A percentile compares a stretch with the other conserved stretches of the same genome.
These are phyloP conservation scores for Fusarium sp. DNA, from an alignment of 2,329 filamentous ascomycete species.

Conservation along the genomic window DNA sequence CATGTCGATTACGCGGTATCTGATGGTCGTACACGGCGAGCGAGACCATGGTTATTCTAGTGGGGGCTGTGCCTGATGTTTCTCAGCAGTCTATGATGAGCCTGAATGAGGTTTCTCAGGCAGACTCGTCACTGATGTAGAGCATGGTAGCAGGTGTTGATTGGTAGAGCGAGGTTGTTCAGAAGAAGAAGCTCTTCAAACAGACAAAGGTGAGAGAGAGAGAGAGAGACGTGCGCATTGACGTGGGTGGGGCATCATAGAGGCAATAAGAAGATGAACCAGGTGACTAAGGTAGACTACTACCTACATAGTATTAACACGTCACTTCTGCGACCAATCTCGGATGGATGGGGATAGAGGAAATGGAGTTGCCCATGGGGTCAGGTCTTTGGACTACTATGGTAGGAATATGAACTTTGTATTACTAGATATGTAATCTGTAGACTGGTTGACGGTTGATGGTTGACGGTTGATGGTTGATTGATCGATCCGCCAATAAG, in stretches of 20 bases:
- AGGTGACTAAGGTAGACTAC: not conserved
- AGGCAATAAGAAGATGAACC: constrained; percentile 3
- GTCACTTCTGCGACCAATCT: constrained; percentile 8
- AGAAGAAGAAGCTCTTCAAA: not conserved
- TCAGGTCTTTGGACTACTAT: too few relatives aligned
- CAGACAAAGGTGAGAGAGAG: not conserved
- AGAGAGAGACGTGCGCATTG: not conserved
- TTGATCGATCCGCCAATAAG: constrained; percentile 13
- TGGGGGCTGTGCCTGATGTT: not conserved
- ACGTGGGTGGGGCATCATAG: constrained; percentile 18
- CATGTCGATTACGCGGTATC: constrained; percentile 28
- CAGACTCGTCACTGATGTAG: not conserved
- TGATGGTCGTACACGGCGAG: constrained; percentile 21
- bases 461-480: too few relatives aligned
- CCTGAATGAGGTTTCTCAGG: too few relatives aligned
- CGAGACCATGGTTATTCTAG: constrained; percentile 24
- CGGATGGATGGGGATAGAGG: constrained; percentile 10
- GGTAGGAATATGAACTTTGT: too few relatives aligned
- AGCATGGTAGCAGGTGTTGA: constrained; percentile 1
- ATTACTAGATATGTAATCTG: too few relatives aligned
- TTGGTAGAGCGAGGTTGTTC: not conserved
- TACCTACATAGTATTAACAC: not conserved
- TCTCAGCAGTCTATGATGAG: not conserved
- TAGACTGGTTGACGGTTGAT: too few relatives aligned
- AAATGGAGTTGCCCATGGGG: constrained; percentile 30